Evolutionary conservation across 768 basidiomycete genomes (phyloP).

Genomic region (Podaxis sp.): DNA sequence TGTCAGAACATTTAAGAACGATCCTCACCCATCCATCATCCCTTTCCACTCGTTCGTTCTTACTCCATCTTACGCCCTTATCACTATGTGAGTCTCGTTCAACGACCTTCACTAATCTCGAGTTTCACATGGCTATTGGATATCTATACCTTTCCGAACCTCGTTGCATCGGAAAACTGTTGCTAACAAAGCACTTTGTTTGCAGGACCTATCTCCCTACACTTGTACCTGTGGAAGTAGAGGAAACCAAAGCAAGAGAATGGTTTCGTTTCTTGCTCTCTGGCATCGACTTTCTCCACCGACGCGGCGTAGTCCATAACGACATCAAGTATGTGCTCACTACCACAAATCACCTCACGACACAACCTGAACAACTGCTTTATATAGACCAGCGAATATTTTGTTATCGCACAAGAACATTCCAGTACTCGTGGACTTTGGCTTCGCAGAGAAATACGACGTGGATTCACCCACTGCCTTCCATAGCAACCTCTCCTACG

Average conservation of each 20-base stretch:
- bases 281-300: constrained; percentile 81
- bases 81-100: constrained; percentile 72
- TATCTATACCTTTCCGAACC: background rate
- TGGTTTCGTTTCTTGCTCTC: constrained; percentile 86
- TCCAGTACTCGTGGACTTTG: constrained; percentile 93
- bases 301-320: constrained; percentile 84
- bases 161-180: constrained; percentile 19
- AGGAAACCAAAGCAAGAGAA: constrained; percentile 68
- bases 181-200: constrained; percentile 6
- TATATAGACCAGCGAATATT: constrained; percentile 84
- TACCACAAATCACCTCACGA: background rate
- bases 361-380: background rate
- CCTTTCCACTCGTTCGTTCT: constrained; percentile 93
- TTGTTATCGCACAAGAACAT: constrained; percentile 75
- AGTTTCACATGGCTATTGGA: background rate
- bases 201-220: constrained; percentile 83
- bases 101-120: background rate
- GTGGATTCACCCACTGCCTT: constrained; percentile 61
- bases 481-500: constrained; percentile 80
- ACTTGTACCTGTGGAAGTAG: constrained; percentile 85
- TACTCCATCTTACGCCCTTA: constrained; percentile 85
- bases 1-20: constrained; percentile 76
- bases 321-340: constrained; percentile 79
- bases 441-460: constrained; percentile 90
- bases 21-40: constrained; percentile 90